Conservation (phyloP, 768 basidiomycete genomes). For the Leccinum incarnatum region DNA sequence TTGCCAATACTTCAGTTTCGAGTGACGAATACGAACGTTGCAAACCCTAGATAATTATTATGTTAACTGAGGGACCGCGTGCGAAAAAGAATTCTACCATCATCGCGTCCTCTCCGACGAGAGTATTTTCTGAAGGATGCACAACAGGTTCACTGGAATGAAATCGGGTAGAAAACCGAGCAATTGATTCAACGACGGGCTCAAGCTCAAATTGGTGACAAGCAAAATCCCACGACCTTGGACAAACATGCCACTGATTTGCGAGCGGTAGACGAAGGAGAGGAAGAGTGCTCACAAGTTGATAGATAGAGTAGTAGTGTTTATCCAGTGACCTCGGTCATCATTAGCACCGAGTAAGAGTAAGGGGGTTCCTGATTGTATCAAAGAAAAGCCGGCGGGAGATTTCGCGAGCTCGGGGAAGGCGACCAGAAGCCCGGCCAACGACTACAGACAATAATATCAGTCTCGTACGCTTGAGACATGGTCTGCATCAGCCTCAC, state of each 20-base stretch:
- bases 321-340: constrained; percentile 17
- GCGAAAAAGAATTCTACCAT: constrained; percentile 15
- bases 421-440: constrained; percentile 15
- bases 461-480: not conserved
- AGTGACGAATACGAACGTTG: not conserved
- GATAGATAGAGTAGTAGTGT: constrained; percentile 16
- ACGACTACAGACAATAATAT: constrained; percentile 19
- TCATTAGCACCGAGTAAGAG: constrained; percentile 19
- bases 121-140: not conserved
- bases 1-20: not conserved
- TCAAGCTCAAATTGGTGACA: constrained; percentile 24
- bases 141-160: not conserved
- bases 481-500: constrained; percentile 16
- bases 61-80: constrained; percentile 4
- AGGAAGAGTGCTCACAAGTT: constrained; percentile 18
- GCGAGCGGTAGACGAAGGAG: not conserved
- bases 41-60: constrained; percentile 8
- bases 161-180: not conserved
- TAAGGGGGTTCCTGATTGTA: constrained; percentile 28
- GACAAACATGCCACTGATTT: not conserved
- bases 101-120: not conserved
- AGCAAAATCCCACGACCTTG: constrained; percentile 26
- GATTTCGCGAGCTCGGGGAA: constrained; percentile 27
- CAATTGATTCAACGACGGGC: not conserved
- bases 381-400: constrained; percentile 21